phyloP scores from a whole-genome alignment of 2,329 filamentous ascomycete genomes.

The Claviceps africana region DNA sequence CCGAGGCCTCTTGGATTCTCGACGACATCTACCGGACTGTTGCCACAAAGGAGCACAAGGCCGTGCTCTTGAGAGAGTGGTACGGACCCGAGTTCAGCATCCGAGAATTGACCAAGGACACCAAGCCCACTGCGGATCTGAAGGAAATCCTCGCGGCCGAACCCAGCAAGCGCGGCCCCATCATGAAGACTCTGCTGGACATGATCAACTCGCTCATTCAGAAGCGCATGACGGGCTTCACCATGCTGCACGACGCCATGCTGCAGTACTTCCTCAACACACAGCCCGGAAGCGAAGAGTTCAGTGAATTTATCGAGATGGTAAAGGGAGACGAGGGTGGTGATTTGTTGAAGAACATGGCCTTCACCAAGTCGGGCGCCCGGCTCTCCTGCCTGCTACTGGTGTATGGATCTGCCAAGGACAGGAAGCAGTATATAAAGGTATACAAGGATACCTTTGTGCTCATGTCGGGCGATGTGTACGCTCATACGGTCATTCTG shows the following conservation, averaged over 20 bases:
- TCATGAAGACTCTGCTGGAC: constrained; percentile 73
- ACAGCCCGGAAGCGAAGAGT: constrained; percentile 63
- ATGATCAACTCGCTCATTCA: constrained; percentile 88
- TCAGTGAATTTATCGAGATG: constrained; percentile 75
- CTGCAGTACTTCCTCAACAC: constrained; percentile 84
- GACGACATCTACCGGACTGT: constrained; percentile 91
- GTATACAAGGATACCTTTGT: constrained; percentile 83
- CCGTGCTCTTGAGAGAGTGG: constrained; percentile 78
- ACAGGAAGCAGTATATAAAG: constrained; percentile 77
- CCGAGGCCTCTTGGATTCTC: constrained; percentile 93
- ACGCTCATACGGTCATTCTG: constrained; percentile 71
- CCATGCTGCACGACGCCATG: constrained; percentile 97
- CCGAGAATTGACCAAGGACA: constrained; percentile 45
- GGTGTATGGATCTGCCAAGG: constrained; percentile 78
- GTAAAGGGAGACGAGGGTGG: constrained; percentile 85
- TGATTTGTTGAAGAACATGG: constrained; percentile 85
- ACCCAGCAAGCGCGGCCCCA: constrained; percentile 74
- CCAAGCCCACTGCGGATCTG: constrained; percentile 52
- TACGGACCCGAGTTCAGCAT: constrained; percentile 89
- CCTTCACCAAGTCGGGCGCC: constrained; percentile 83
- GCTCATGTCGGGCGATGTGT: constrained; percentile 64
- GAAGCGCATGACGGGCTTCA: constrained; percentile 94
- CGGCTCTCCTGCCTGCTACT: constrained; percentile 68
- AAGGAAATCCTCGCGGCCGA: constrained; percentile 58
- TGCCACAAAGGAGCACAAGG: constrained; percentile 76